These are phyloP conservation scores for Stephania cephalantha DNA, from an alignment of 164 flowering plant genomes.

Conservation along the genomic window DNA sequence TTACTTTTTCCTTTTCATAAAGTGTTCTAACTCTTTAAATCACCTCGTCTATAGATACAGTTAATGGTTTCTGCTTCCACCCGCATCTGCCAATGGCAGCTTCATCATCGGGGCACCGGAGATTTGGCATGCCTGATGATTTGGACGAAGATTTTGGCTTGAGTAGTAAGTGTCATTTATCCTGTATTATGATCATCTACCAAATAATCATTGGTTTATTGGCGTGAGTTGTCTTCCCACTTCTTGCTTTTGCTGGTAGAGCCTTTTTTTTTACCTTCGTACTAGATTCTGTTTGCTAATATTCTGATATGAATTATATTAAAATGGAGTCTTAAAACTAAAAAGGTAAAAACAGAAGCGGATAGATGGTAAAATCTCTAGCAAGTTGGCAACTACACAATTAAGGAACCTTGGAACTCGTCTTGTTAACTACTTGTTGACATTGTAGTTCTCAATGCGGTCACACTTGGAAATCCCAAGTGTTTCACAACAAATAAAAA, in stretches of 20 bases:
- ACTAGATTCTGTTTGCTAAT: not conserved
- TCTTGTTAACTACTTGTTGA: no score
- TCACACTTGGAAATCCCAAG: no score
- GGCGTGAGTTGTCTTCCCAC: no score
- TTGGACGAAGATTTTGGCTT: conserved; percentile 34
- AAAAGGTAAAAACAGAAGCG: no score
- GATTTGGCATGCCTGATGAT: conserved; percentile 60
- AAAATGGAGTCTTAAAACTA: no score
- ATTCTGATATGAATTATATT: not conserved
- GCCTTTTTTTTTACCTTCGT: not conserved
- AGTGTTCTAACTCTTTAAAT: not conserved
- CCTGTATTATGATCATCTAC: not conserved
- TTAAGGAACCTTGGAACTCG: no score
- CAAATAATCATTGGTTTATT: not conserved
- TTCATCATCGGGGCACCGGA: conserved; percentile 87
- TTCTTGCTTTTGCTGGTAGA: not conserved
- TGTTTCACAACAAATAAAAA: no score
- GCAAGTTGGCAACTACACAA: no score
- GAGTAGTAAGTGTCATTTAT: conserved; percentile 35
- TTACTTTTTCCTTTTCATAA: not conserved
- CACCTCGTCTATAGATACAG: conserved; percentile 52
- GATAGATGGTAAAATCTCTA: no score
- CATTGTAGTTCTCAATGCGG: no score
- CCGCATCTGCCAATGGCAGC: conserved; percentile 85
- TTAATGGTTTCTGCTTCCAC: conserved; percentile 81